Evolutionary conservation across 2,329 filamentous ascomycete genomes (phyloP), one percentile per base, ranked within the genome.

Genomic region (Grosmannia clavigera): DNA sequence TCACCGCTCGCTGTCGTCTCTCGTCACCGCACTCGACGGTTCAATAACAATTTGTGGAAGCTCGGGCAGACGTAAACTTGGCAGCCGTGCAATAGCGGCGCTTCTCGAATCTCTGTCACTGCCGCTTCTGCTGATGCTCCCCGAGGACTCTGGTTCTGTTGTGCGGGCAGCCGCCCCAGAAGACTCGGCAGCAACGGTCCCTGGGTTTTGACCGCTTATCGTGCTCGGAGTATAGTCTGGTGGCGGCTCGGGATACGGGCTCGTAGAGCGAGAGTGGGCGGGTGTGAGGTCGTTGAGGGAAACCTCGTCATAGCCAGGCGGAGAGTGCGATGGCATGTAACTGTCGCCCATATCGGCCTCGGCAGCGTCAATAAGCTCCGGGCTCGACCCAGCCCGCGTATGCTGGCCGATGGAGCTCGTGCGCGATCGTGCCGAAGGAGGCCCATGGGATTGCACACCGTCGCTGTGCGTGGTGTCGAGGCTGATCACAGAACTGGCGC

Each of bases 31-130:
- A 50, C 72, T 76, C 29, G 75, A 78, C n/a, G 79, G 78, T 66
- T 84, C 78, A 55, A 84, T 78, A 31, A 83, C 76, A 66, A 85
- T 85, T 64, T 78, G 76, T 3, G 82, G 82, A 31, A 85, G 69
- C 33, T 68, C 68, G 22, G 69, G 66, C 38, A 84, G 71, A 55
- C 75, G 74, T 64, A 84, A 65, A 64, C 77, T 82, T 2, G 81
- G 81, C 55, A 84, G 70, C 63, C 77, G 79, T 0, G 78, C 78
- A 7, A 70, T 66, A 1, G 71, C 73, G 22, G 73, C 73, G 5
- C 73, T 70, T 48, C 73, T 72, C 14, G 70, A 68, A 16, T 63
- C 60, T 19, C 67, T 58, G 50, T 48, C 51, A 29, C 46, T 63
- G 52, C 27, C 60, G 58, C 51, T 60, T 25, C 46, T 11, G 25